phyloP scores from a whole-genome alignment of 164 flowering plant species.

The Umbilicus rupestris region DNA sequence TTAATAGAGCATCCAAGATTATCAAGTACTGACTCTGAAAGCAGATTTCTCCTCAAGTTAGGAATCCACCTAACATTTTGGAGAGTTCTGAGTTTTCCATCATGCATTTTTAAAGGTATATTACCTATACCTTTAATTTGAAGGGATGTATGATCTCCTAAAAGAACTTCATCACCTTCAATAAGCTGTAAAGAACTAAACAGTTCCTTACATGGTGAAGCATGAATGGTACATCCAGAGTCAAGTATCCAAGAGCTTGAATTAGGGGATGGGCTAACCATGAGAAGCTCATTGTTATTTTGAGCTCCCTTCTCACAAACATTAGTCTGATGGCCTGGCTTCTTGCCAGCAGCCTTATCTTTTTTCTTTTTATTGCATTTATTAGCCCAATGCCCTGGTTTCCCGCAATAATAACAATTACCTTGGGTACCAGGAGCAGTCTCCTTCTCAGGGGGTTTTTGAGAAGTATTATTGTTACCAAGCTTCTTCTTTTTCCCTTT shows the following conservation, averaged over 20 bases:
- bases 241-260: background rate
- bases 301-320: background rate
- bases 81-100: background rate
- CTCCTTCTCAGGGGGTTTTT: too few relatives aligned
- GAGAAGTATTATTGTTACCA: too few relatives aligned
- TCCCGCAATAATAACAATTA: background rate
- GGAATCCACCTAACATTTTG: background rate
- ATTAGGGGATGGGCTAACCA: too few relatives aligned
- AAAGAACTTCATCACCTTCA: background rate
- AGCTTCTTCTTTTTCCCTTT: too few relatives aligned
- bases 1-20: background rate
- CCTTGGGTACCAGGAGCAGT: too few relatives aligned
- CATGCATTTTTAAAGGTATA: background rate
- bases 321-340: background rate
- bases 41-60: background rate
- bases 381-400: too few relatives aligned
- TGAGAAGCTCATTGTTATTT: background rate
- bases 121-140: background rate
- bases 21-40: background rate
- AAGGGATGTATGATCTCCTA: background rate
- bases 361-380: background rate
- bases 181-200: background rate
- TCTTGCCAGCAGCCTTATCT: background rate
- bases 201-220: background rate
- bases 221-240: background rate